Base-by-base conservation (phyloP, 2,329 filamentous ascomycete genomes). In the Catunica adiposa region DNA sequence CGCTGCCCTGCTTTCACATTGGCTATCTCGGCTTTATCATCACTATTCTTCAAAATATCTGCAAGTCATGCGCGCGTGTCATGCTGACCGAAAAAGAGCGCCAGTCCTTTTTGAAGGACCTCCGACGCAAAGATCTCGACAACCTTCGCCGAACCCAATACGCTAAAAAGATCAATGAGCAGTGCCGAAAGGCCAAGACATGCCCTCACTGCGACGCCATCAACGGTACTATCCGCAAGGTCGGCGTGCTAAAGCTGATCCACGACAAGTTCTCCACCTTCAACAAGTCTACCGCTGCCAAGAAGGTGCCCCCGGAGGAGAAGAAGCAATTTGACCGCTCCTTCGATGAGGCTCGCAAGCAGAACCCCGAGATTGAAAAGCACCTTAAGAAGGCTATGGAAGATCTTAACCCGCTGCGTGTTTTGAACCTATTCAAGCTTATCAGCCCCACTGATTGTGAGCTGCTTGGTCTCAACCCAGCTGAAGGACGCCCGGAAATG, bases 21-120 rank as follows among this genome's bases (percentile, higher is more conserved):
- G 92, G 92, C 38, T 98, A 96, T 66, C 79, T 98, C 63, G 92
- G 89, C 66, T 89, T 94, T 66, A 88, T 92, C 61, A 90, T 94
- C 65, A 83, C 83, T 47, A 89, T 95, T 56, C 75, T 98, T 23
- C 89, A 97, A 66, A 85, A 92, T 64, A 94, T 98, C 61, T 98
- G 92, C 81, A 98, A 95, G 72, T 82, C 89, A 65, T 98, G 92
- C 66, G 86, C 87, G 23, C 79, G 79, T 59, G 84, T 97, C 5
- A 71, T 98, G 56, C 77, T 98, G 23, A 80, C 84, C 38, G 89
- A 96, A 65, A 72, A 78, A 20, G 87, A 94, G 63, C 81, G 87
- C 61, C 81, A 86, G 42, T 70, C 75, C 2, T 94, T 84, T 62
- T 73, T 96, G n/a, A 84, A 80, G 59, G 84, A 89, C 61, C 74